Evolutionary conservation across 352 stramenopile genomes (phyloP).

Genomic region (Globisporangium barbulae): DNA sequence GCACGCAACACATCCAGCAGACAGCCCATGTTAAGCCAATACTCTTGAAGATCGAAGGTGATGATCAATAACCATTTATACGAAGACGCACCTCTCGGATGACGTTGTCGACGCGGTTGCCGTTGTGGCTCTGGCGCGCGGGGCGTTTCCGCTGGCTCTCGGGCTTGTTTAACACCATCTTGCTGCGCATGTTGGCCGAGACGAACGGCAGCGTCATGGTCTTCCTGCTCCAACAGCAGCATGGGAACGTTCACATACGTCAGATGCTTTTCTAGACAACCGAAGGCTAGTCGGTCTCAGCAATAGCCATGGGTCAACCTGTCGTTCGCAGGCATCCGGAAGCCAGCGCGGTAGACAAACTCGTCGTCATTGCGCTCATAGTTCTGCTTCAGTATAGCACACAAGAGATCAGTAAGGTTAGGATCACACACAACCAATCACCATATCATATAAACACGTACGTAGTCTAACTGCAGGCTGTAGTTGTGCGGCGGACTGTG

Average conservation of each 20-base stretch:
- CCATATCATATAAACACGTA: conserved; percentile 8
- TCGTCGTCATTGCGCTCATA: conserved; percentile 69
- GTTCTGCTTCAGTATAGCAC: conserved; percentile 31
- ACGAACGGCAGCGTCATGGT: conserved; percentile 74
- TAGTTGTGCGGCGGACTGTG: conserved; percentile 15
- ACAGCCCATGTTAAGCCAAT: neutral
- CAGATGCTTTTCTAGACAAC: neutral
- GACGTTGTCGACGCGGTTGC: conserved; percentile 60
- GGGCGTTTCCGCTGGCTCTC: conserved; percentile 59
- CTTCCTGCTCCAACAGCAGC: conserved; percentile 31
- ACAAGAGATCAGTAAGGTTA: neutral
- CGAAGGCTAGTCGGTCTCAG: neutral
- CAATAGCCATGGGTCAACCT: conserved; percentile 27
- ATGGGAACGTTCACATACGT: conserved; percentile 3
- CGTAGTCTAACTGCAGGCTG: conserved; percentile 16
- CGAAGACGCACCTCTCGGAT: conserved; percentile 45
- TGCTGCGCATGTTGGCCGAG: conserved; percentile 55
- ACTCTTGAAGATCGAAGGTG: neutral
- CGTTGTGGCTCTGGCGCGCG: conserved; percentile 33
- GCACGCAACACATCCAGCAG: neutral
- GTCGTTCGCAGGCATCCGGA: conserved; percentile 80
- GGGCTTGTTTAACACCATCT: conserved; percentile 69
- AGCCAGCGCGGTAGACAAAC: conserved; percentile 77
- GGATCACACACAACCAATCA: neutral
- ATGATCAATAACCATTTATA: neutral